Percentiles rank a stretch among this genome's conserved stretches.
These are phyloP conservation scores for Chlorella vulgaris DNA, from an alignment of 139 green algal genomes.

Conservation along the genomic window DNA sequence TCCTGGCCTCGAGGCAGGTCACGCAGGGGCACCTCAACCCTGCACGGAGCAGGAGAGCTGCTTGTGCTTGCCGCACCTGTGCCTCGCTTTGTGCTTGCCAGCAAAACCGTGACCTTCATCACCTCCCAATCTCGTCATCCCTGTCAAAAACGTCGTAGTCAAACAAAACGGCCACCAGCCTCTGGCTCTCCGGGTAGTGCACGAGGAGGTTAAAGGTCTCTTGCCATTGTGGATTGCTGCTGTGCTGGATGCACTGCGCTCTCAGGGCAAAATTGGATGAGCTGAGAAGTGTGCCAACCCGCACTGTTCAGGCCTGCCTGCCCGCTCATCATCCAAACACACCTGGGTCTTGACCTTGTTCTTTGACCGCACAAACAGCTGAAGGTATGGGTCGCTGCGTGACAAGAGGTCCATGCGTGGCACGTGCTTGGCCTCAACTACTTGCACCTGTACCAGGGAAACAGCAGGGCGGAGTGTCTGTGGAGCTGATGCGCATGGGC, in stretches of 20 bases:
- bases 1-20: conserved; percentile 1
- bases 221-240: conserved; percentile 36
- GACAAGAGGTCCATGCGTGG: conserved; percentile 16
- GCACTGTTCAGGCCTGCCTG: too few species aligned
- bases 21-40: neutral
- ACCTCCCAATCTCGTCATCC: conserved; percentile 25
- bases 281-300: too few species aligned
- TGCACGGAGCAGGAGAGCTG: neutral
- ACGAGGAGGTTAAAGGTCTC: conserved; percentile 46
- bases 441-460: conserved; percentile 30
- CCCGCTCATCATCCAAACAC: neutral
- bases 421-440: conserved; percentile 34
- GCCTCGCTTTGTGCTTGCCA: too few species aligned
- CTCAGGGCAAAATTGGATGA: neutral
- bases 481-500: too few species aligned
- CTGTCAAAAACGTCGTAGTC: conserved; percentile 23
- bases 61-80: too few species aligned
- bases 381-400: conserved; percentile 4
- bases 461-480: neutral
- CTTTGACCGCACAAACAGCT: conserved; percentile 22
- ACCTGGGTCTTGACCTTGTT: conserved; percentile 42
- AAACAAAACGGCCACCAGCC: neutral
- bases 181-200: conserved; percentile 44
- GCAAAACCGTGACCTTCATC: too few species aligned
- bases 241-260: conserved; percentile 28